These are phyloP conservation scores for Coemansia sp. DNA, from an alignment of 192 early-diverging fungal genomes.

Conservation along the genomic window DNA sequence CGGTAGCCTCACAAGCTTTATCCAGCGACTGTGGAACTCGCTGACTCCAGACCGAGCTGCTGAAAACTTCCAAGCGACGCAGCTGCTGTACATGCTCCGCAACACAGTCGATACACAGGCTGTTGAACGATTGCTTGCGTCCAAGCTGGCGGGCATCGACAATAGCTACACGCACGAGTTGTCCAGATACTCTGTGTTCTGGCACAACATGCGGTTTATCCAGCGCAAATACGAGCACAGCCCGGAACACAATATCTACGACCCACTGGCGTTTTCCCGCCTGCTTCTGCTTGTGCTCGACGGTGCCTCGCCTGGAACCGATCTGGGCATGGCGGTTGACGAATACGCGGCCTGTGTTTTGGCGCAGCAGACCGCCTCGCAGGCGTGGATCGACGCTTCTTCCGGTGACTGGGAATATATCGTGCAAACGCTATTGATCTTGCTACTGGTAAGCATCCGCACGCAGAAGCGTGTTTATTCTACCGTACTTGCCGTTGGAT, in stretches of 20 bases:
- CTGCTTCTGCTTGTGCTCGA: slow-evolving; percentile 82
- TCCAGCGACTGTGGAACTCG: slow-evolving; percentile 65
- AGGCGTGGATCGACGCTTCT: slow-evolving; percentile 39
- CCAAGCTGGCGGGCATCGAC: slow-evolving; percentile 9
- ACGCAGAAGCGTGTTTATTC: slow-evolving; percentile 12
- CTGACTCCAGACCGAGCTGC: slow-evolving; percentile 58
- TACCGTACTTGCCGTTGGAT: slow-evolving; percentile 14
- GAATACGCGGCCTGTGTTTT: background rate
- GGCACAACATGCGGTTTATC: slow-evolving; percentile 35
- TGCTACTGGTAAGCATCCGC: slow-evolving; percentile 41
- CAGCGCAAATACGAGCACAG: slow-evolving; percentile 9
- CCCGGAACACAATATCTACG: background rate
- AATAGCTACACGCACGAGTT: slow-evolving; percentile 16
- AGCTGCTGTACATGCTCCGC: slow-evolving; percentile 68
- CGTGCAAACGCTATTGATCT: slow-evolving; percentile 18
- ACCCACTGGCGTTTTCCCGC: slow-evolving; percentile 61
- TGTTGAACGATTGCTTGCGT: slow-evolving; percentile 38
- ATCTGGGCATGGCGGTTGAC: slow-evolving; percentile 16
- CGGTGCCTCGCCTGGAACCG: slow-evolving; percentile 12
- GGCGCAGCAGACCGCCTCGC: slow-evolving; percentile 22
- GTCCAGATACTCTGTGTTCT: slow-evolving; percentile 35
- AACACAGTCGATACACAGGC: slow-evolving; percentile 17
- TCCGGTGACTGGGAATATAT: slow-evolving; percentile 33
- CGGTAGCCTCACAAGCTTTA: slow-evolving; percentile 16
- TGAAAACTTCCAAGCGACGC: slow-evolving; percentile 62